Base-by-base conservation (phyloP, 176 grass and related monocot genomes). In the Oryza glaberrima region DNA sequence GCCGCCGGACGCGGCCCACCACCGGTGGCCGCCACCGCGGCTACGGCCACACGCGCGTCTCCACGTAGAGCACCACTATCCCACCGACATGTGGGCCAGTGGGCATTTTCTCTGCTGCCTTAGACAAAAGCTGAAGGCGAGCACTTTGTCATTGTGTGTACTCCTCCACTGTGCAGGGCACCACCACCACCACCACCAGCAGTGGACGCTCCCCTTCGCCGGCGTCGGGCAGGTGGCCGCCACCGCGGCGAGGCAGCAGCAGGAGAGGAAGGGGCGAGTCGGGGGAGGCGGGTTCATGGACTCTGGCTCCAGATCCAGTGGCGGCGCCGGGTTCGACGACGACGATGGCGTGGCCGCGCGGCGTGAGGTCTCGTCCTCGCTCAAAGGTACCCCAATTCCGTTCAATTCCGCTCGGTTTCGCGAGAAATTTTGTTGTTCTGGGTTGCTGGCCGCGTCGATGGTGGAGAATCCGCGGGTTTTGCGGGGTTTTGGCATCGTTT, bases 281-380 rank as follows among this genome's bases (percentile, higher is more conserved):
- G 26, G 63, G 1, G 26, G 40, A 3, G 40, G 73, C 6, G 69
- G 74, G 70, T 72, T 70, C 80, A 98, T 98, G 96, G 96, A 98
- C 10, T 82, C 93, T 0, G 85, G 84, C 44, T 98, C 96, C 80
- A 93, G 89, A 90, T 98, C 96, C 83, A 92, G 93, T 84, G 88
- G 83, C 69, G 93, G 75, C 75, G 86, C 77, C 65, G 96, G 96
- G 54, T 98, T 94, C 66, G 96, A 98, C 58, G 93, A 98, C 58
- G 96, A 90, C 23, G 91, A 87, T 47, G 93, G 87, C 49, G 87
- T 98, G 78, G 73, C 82, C 76, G 85, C 83, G 78, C 90, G 85
- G 81, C 87, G 93, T 46, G 93, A 98, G 86, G 96, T 85, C 74
- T 95, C 93, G 76, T 98, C 92, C 22, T 95, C 89, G 69, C 93